These are phyloP conservation scores for Colletotrichum costaricense DNA, from an alignment of 2,329 filamentous ascomycete genomes.

Conservation along the genomic window DNA sequence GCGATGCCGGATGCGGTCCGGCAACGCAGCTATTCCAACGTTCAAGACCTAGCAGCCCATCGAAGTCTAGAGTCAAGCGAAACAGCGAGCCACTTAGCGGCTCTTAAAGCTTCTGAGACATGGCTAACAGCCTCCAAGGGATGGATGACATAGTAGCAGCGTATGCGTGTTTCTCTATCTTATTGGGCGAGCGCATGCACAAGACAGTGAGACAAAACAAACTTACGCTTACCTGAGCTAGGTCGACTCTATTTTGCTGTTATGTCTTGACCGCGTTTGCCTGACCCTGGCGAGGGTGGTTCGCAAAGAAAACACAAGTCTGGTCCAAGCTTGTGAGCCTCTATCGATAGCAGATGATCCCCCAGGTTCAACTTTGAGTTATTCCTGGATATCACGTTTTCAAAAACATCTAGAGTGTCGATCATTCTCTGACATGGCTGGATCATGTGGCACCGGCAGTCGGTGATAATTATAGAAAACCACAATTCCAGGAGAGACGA, in stretches of 20 bases:
- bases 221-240: not conserved
- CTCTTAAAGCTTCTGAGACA: not conserved
- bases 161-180: not conserved
- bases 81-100: not conserved
- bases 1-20: not conserved
- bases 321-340: not conserved
- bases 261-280: not conserved
- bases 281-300: not conserved
- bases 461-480: not conserved
- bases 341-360: not conserved
- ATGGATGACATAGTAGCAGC: not conserved
- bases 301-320: not conserved
- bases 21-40: not conserved
- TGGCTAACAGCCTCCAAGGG: slow-evolving; percentile 1
- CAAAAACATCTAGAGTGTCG: not conserved
- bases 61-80: not conserved
- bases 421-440: not conserved
- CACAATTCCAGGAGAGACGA: not conserved
- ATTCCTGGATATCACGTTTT: not conserved
- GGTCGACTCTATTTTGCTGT: not conserved
- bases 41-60: not conserved
- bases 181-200: not conserved
- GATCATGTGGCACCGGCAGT: not conserved
- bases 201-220: not conserved
- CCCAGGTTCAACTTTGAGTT: not conserved